A percentile compares a stretch with the other conserved stretches of the same genome.
phyloP scores from a whole-genome alignment of 1,139 yeast species.

The Yamadazyma jaroonii region DNA sequence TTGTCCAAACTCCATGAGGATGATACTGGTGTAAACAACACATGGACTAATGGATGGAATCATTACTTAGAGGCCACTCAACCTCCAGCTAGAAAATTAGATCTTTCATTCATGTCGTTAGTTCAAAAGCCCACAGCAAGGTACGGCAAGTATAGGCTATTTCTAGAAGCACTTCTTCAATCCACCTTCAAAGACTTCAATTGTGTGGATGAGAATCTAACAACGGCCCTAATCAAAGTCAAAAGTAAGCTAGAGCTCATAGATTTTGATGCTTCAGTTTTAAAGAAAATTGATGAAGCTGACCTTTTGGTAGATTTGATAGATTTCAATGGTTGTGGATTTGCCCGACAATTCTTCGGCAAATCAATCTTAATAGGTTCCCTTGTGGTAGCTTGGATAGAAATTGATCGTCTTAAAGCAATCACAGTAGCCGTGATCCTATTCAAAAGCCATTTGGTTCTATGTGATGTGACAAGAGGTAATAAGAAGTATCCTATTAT shows the following conservation, averaged over 20 bases:
- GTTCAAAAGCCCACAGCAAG: conserved; percentile 54
- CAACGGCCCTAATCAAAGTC: conserved; percentile 11
- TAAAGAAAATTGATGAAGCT: conserved; percentile 10
- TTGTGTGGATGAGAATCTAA: not conserved
- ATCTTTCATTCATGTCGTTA: conserved; percentile 48
- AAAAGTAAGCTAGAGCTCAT: conserved; percentile 23
- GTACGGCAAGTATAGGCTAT: conserved; percentile 48
- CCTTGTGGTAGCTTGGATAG: conserved; percentile 37
- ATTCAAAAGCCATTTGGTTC: conserved; percentile 50
- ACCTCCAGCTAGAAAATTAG: conserved; percentile 28
- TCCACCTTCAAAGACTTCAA: not conserved
- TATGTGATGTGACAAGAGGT: conserved; percentile 19
- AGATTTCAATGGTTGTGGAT: conserved; percentile 4
- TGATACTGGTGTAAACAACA: conserved; percentile 10
- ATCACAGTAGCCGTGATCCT: conserved; percentile 37
- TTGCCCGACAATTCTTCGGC: conserved; percentile 35
- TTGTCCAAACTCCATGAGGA: conserved; percentile 24
- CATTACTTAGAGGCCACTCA: conserved; percentile 44
- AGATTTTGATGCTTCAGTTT: conserved; percentile 16
- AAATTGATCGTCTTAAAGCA: conserved; percentile 15
- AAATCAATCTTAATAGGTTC: conserved; percentile 39
- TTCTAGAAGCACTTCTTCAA: conserved; percentile 40
- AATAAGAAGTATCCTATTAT: conserved; percentile 26
- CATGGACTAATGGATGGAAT: conserved; percentile 33
- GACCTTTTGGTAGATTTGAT: conserved; percentile 5